A percentile compares a stretch with the other conserved stretches of the same genome.
These are phyloP conservation scores for Euptelea pleiosperma DNA, from an alignment of 164 flowering plant genomes.

Conservation along the genomic window DNA sequence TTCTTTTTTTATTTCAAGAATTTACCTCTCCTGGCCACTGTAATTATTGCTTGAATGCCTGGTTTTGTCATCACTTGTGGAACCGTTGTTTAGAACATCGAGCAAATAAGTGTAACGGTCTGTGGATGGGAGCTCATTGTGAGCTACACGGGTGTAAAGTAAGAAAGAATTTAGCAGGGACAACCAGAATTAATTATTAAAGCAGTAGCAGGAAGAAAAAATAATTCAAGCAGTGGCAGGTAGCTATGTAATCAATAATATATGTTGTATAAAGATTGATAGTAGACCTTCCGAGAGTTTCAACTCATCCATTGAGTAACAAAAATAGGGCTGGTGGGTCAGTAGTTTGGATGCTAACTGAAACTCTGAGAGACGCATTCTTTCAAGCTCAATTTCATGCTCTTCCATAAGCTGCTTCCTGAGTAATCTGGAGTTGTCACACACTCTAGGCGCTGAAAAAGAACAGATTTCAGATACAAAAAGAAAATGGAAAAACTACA, in stretches of 20 bases:
- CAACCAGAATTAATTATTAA: neutral
- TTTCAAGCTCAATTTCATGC: constrained; percentile 55
- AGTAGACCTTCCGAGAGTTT: constrained; percentile 40
- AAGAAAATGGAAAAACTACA: neutral
- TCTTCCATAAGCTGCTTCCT: constrained; percentile 55
- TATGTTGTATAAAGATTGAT: no score
- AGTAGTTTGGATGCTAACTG: constrained; percentile 39
- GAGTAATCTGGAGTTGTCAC: constrained; percentile 44
- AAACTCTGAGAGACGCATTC: constrained; percentile 41
- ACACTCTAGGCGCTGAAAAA: constrained; percentile 38
- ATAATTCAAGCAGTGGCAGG: no score
- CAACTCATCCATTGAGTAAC: constrained; percentile 44
- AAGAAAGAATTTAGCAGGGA: neutral
- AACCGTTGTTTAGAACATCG: constrained; percentile 40
- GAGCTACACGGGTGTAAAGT: constrained; percentile 19
- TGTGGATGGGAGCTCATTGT: constrained; percentile 29
- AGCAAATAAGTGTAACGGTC: constrained; percentile 33
- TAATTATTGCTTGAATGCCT: constrained; percentile 28
- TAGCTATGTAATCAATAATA: neutral
- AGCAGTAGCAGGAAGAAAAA: no score
- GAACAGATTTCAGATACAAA: neutral
- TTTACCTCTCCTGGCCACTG: constrained; percentile 50
- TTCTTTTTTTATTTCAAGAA: no score
- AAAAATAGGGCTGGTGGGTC: constrained; percentile 29
- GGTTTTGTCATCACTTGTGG: constrained; percentile 33